Evolutionary conservation across 2,329 filamentous ascomycete species (phyloP).

Genomic region (Aspergillus caelatus): DNA sequence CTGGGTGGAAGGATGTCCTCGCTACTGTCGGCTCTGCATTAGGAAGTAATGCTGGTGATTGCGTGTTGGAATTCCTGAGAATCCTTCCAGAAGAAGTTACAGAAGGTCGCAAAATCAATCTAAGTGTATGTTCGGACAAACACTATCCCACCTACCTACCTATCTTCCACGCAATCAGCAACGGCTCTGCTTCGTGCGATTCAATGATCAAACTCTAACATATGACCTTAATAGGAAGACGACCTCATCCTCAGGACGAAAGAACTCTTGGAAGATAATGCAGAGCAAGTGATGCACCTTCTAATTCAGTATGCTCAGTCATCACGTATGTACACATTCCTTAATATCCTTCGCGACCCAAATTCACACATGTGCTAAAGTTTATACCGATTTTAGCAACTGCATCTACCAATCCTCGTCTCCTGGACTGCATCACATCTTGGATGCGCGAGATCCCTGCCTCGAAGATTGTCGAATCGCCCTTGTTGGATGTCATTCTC

Average conservation of each 20-base stretch:
- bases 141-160: conserved; percentile 42
- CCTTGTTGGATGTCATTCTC: conserved; percentile 79
- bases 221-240: conserved; percentile 75
- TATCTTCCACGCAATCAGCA: conserved; percentile 39
- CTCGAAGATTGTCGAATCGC: conserved; percentile 78
- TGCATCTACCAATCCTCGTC: conserved; percentile 81
- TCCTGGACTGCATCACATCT: conserved; percentile 94
- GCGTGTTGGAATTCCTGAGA: conserved; percentile 92
- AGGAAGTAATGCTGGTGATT: conserved; percentile 71
- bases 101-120: conserved; percentile 98
- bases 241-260: conserved; percentile 83
- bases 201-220: conserved; percentile 51
- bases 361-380: background rate
- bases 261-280: conserved; percentile 89
- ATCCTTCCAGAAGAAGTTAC: conserved; percentile 98
- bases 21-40: conserved; percentile 77
- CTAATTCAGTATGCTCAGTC: conserved; percentile 90
- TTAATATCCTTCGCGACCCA: background rate
- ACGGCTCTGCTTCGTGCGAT: conserved; percentile 15
- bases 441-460: conserved; percentile 95
- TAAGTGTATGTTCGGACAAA: conserved; percentile 86
- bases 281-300: conserved; percentile 80
- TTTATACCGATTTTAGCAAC: conserved; percentile 54
- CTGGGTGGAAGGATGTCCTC: conserved; percentile 90
- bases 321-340: conserved; percentile 62